Evolutionary conservation across 495 filamentous ascomycete genomes (phyloP).

Genomic region (Peziza echinospora): DNA sequence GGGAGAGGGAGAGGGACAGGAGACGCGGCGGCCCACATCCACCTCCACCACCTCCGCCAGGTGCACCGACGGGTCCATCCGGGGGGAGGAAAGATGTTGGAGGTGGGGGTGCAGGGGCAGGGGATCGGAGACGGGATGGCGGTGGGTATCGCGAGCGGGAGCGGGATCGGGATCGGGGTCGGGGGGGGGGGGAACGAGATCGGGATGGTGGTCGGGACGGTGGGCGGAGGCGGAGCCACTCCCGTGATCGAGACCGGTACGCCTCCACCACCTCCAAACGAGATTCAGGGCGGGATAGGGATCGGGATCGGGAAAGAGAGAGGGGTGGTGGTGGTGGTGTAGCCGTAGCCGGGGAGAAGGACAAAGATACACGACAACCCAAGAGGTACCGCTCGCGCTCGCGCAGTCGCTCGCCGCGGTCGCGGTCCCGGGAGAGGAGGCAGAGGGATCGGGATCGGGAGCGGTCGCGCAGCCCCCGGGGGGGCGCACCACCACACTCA

Average conservation of each 20-base stretch:
- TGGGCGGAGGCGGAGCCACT: slow-evolving; percentile 3
- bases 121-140: neutral
- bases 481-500: neutral
- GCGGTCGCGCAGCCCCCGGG: no score
- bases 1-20: neutral
- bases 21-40: no score
- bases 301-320: slow-evolving; percentile 16
- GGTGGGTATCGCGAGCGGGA: neutral
- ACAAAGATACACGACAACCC: slow-evolving; percentile 14
- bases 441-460: no score
- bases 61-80: no score
- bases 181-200: neutral
- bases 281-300: slow-evolving; percentile 22
- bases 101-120: neutral
- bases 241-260: slow-evolving; percentile 10
- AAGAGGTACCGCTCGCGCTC: slow-evolving; percentile 6
- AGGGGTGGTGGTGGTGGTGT: slow-evolving; percentile 5
- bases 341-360: slow-evolving; percentile 10
- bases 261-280: slow-evolving; percentile 8
- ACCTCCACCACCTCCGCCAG: no score
- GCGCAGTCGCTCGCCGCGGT: slow-evolving; percentile 2
- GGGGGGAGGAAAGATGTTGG: no score
- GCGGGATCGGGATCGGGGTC: neutral
- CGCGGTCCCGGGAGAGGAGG: slow-evolving; percentile 9
- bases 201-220: neutral